Conservation (phyloP, 2,329 filamentous ascomycete genomes). For the Aspergillus alliaceus region DNA sequence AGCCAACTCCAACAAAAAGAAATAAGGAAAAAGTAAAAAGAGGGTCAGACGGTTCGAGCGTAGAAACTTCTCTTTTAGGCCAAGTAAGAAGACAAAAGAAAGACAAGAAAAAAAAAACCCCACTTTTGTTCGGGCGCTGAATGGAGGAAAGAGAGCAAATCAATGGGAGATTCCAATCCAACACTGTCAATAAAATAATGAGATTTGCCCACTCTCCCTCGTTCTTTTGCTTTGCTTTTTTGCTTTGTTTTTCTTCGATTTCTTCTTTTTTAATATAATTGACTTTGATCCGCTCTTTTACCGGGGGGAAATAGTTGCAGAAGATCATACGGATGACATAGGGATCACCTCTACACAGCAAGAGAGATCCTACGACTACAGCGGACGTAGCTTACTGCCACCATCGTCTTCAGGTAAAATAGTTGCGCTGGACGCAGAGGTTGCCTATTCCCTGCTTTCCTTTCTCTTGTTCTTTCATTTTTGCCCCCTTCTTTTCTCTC, state of each 20-base stretch:
- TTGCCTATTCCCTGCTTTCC: slow-evolving; percentile 6
- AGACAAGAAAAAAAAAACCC: not conserved
- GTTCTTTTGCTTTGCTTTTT: not conserved
- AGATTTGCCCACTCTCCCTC: not conserved
- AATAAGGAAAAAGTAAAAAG: not conserved
- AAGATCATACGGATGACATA: not conserved
- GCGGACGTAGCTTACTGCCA: not conserved
- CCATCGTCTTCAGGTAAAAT: not conserved
- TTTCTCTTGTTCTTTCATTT: slow-evolving; percentile 14
- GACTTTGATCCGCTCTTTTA: not conserved
- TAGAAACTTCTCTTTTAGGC: not conserved
- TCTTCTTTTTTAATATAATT: not conserved
- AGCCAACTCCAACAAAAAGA: slow-evolving; percentile 1
- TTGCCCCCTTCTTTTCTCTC: slow-evolving; percentile 14
- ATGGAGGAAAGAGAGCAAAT: not conserved
- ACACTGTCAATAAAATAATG: not conserved
- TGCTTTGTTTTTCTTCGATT: not conserved
- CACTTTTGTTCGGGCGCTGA: not conserved
- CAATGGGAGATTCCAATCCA: not conserved
- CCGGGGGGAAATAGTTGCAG: not conserved
- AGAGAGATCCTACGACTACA: not conserved
- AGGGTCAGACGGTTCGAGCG: slow-evolving; percentile 1
- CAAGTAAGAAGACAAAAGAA: not conserved
- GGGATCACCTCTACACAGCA: not conserved
- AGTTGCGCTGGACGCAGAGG: not conserved